phyloP scores from a whole-genome alignment of 1,139 yeast genomes.

The Trichomonascaceae sp. region DNA sequence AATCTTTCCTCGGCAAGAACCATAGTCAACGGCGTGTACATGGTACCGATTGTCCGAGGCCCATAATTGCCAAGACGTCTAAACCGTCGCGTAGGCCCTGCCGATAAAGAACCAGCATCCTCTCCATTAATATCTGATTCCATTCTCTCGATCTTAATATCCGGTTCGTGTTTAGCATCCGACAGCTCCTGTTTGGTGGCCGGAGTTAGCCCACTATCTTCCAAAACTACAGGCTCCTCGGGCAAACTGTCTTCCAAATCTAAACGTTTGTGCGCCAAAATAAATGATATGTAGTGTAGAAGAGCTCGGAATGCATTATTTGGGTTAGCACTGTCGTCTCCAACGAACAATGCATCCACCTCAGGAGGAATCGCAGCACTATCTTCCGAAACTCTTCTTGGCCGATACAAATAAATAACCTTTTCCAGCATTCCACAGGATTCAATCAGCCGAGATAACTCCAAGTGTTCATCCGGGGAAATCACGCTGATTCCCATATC shows the following conservation, averaged over 20 bases:
- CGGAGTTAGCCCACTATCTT: conserved; percentile 16
- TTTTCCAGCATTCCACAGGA: conserved; percentile 32
- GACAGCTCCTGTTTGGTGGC: conserved; percentile 5
- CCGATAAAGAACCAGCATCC: not conserved
- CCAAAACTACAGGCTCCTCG: conserved; percentile 18
- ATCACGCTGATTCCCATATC: conserved; percentile 36
- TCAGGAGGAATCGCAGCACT: conserved; percentile 19
- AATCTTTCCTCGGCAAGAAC: conserved; percentile 21
- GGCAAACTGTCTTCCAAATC: conserved; percentile 14
- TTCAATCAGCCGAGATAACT: conserved; percentile 30
- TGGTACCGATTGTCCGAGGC: conserved; percentile 12
- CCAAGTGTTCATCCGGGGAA: conserved; percentile 21
- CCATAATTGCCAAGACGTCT: conserved; percentile 3
- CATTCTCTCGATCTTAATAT: conserved; percentile 4
- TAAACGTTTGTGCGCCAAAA: conserved; percentile 31
- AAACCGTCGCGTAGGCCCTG: conserved; percentile 7
- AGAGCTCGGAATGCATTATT: conserved; percentile 27
- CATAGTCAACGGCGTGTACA: conserved; percentile 24
- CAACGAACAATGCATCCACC: conserved; percentile 21
- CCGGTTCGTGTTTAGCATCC: not conserved
- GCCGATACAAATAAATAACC: conserved; percentile 35
- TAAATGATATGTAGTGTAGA: conserved; percentile 28
- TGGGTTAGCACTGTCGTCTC: conserved; percentile 25
- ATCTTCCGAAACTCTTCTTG: conserved; percentile 16
- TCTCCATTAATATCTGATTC: not conserved